Evolutionary conservation across 805 yeast genomes (phyloP).

Genomic region (Lipomyces lipofer): DNA sequence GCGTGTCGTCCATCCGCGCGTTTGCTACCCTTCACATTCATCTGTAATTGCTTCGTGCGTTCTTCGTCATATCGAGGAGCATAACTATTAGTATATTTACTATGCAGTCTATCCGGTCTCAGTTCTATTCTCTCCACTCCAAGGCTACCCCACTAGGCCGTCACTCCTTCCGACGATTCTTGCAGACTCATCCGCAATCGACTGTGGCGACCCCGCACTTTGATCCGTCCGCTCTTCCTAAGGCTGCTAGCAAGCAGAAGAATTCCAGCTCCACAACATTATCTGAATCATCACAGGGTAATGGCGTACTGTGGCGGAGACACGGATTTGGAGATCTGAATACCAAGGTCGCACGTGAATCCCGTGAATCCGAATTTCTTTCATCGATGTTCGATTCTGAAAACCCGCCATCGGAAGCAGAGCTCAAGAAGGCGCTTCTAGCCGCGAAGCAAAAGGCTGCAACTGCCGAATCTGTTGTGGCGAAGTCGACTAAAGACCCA

Average conservation of each 20-base stretch:
- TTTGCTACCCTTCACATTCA: too few species aligned
- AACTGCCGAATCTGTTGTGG: not conserved
- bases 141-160: not conserved
- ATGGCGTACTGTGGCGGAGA: constrained; percentile 19
- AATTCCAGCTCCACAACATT: not conserved
- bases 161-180: constrained; percentile 2
- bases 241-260: not conserved
- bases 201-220: constrained; percentile 8
- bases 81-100: too few species aligned
- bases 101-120: too few species aligned
- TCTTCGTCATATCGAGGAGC: too few species aligned
- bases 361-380: constrained; percentile 26
- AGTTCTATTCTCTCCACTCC: not conserved
- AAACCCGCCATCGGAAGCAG: constrained; percentile 28
- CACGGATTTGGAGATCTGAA: constrained; percentile 13
- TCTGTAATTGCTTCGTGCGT: too few species aligned
- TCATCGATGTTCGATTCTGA: constrained; percentile 27
- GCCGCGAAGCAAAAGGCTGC: constrained; percentile 6
- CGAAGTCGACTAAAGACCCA: constrained; percentile 32
- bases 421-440: constrained; percentile 19
- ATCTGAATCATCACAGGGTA: not conserved
- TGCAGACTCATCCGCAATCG: constrained; percentile 10
- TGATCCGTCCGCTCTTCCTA: constrained; percentile 5
- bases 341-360: constrained; percentile 8
- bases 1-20: too few species aligned